A percentile compares a stretch with the other conserved stretches of the same genome.
Evolutionary conservation across 169 alveolate genomes (phyloP).

Genomic region (Haemoproteus tartakovskyi): DNA sequence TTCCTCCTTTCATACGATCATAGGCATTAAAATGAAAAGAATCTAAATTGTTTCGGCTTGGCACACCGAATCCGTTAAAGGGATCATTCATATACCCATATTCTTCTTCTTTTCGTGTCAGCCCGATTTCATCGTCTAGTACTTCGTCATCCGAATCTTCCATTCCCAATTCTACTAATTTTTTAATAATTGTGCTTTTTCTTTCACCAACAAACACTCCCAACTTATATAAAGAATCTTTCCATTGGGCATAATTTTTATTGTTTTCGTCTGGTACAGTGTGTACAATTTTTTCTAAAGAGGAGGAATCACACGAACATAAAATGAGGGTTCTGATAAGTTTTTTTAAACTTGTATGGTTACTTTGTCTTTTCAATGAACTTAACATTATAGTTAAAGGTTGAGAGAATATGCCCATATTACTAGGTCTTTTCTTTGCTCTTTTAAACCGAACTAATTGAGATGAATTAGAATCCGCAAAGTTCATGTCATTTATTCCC

Average conservation of each 20-base stretch:
- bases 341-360: slow-evolving; percentile 34
- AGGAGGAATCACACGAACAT: slow-evolving; percentile 60
- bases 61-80: background rate
- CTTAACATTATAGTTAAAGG: slow-evolving; percentile 46
- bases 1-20: slow-evolving; percentile 42
- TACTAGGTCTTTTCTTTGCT: slow-evolving; percentile 13
- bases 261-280: slow-evolving; percentile 51
- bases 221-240: slow-evolving; percentile 15
- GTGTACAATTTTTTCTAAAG: slow-evolving; percentile 38
- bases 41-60: slow-evolving; percentile 7
- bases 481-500: background rate
- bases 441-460: background rate
- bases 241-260: slow-evolving; percentile 42
- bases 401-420: slow-evolving; percentile 45
- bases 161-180: background rate
- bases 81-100: background rate
- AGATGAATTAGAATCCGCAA: background rate
- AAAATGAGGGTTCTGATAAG: slow-evolving; percentile 22
- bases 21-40: slow-evolving; percentile 9
- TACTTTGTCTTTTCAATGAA: slow-evolving; percentile 51
- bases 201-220: slow-evolving; percentile 5
- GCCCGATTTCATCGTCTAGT: background rate
- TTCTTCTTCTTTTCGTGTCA: background rate
- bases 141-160: background rate
- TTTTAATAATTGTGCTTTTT: slow-evolving; percentile 6